These are phyloP conservation scores for Cladophialophora psammophila DNA, from an alignment of 2,329 filamentous ascomycete genomes.

Conservation along the genomic window DNA sequence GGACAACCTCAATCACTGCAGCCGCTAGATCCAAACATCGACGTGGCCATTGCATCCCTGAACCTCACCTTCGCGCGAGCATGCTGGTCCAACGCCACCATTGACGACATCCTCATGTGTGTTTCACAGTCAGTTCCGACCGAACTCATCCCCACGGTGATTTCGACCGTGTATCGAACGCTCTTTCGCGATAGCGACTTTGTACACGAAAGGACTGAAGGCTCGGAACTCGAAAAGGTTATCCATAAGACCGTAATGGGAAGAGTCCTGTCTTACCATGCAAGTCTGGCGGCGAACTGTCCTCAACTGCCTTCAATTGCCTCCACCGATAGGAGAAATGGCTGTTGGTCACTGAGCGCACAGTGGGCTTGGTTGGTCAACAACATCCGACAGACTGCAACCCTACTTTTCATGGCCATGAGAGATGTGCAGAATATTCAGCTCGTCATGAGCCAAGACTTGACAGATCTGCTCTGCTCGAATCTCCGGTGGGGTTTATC, in stretches of 20 bases:
- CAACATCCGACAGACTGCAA: slow-evolving; percentile 38
- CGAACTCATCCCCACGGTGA: slow-evolving; percentile 67
- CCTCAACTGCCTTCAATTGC: slow-evolving; percentile 23
- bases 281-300: slow-evolving; percentile 32
- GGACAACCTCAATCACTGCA: slow-evolving; percentile 17
- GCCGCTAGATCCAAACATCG: slow-evolving; percentile 45
- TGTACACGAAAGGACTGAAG: slow-evolving; percentile 54
- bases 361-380: slow-evolving; percentile 40
- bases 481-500: slow-evolving; percentile 82
- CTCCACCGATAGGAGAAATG: slow-evolving; percentile 17
- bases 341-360: slow-evolving; percentile 32
- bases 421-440: slow-evolving; percentile 33
- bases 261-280: slow-evolving; percentile 63
- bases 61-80: slow-evolving; percentile 61
- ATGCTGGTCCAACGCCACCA: slow-evolving; percentile 59
- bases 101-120: slow-evolving; percentile 74
- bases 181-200: slow-evolving; percentile 81
- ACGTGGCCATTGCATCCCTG: slow-evolving; percentile 68
- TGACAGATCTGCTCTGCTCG: slow-evolving; percentile 74
- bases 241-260: slow-evolving; percentile 77
- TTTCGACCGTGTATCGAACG: slow-evolving; percentile 72
- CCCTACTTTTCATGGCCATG: slow-evolving; percentile 32
- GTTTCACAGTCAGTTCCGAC: slow-evolving; percentile 61
- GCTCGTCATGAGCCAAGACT: slow-evolving; percentile 58
- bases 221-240: slow-evolving; percentile 74